Base-by-base conservation (phyloP, 768 basidiomycete genomes). In the Boletus speciosus region DNA sequence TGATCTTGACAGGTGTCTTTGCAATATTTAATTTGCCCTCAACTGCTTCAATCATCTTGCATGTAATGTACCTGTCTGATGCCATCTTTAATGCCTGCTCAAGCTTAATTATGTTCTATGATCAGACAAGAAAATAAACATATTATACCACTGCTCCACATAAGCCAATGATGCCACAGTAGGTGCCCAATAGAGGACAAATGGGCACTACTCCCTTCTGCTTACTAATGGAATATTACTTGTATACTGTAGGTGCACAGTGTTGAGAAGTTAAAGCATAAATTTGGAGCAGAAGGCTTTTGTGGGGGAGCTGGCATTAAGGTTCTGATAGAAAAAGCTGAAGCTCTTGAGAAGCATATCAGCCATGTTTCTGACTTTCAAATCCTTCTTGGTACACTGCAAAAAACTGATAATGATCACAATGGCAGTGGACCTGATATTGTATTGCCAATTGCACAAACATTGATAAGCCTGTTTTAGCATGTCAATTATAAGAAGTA, bases 401-500 rank as follows among this genome's bases (percentile, higher is more conserved):
- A 55, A 14, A 16, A 55, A 38, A 9, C 4, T 37, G 27, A 58
- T 50, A 4, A 58, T 32, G n/a, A 58, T 45, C 0, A 14, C 15
- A 2, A 58, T 21, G 5, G 56, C 35, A 1, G 53, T 55, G 21
- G 49, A 58, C 2, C 45, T 39, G 2, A 58, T 41, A 16, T 50
- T 50, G 16, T 55, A 44, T 0, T 7, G n/a, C 53, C 59, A 60
- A 10, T 60, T 34, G 2, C 49, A 58, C 5, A 60, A 3, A 14
- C 10, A 2, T 51, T 54, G 56, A 58, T 53, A 21, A 0, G 48
- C 58, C 51, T 51, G 8, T 27, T 23, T 4, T 5, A 27, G 27
- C 7, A 27, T 5, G 6, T 27, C 27, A 27, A 27, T 27, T 5
- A 27, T 5, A 27, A 27, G 27, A 27, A 4, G 4, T 27, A 27